Conservation (phyloP, 371 early-diverging fungal genomes). For the Nematocida sp. region DNA sequence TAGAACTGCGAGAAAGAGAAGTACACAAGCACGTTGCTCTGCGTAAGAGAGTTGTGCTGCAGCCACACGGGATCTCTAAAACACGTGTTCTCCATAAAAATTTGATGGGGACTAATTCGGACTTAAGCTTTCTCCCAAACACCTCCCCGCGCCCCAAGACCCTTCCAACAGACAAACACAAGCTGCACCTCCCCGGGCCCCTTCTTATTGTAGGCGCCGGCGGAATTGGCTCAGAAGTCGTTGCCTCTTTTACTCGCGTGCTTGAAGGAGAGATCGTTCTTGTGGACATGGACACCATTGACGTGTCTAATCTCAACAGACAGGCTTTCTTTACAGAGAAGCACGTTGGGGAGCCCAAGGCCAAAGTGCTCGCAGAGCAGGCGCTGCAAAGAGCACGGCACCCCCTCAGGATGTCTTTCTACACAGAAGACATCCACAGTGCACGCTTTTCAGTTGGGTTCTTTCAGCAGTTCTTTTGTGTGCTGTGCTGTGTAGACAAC, state of each 20-base stretch:
- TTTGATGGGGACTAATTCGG: constrained; percentile 10
- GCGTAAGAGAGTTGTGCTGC: constrained; percentile 52
- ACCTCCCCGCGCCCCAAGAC: not conserved
- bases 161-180: too few species aligned
- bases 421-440: constrained; percentile 66
- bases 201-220: constrained; percentile 67
- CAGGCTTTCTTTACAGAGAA: constrained; percentile 87
- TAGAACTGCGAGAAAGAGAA: constrained; percentile 87
- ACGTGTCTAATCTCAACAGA: constrained; percentile 89
- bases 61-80: constrained; percentile 61
- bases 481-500: constrained; percentile 93
- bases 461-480: constrained; percentile 81
- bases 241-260: not conserved
- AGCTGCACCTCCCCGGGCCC: not conserved
- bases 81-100: constrained; percentile 50
- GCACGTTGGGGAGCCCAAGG: constrained; percentile 84
- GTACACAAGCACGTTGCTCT: constrained; percentile 79
- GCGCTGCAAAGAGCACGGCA: not conserved
- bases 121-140: not conserved
- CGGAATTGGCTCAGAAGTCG: constrained; percentile 88
- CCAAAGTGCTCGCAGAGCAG: constrained; percentile 57
- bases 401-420: not conserved
- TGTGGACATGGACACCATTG: constrained; percentile 93
- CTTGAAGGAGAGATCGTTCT: constrained; percentile 54
- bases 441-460: constrained; percentile 74